Evolutionary conservation across 805 yeast genomes (phyloP).

Genomic region (Saccharomycopsis sp.): DNA sequence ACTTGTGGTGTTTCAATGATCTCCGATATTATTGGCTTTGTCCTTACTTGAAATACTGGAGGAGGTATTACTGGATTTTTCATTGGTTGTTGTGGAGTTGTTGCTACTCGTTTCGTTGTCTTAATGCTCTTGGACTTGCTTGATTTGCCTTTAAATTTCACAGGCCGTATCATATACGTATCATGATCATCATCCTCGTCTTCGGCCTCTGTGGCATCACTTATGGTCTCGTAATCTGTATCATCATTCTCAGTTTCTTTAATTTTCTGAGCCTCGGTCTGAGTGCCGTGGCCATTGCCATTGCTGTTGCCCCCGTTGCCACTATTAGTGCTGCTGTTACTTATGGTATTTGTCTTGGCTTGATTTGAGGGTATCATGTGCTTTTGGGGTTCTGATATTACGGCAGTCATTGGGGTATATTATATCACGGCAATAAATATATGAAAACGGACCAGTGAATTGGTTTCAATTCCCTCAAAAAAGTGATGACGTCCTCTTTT

Average conservation of each 20-base stretch:
- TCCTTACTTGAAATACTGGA: background rate
- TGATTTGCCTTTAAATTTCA: background rate
- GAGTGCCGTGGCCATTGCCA: background rate
- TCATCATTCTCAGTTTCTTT: background rate
- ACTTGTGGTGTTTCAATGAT: background rate
- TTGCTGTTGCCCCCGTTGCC: background rate
- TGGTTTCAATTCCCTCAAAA: background rate
- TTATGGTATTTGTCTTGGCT: background rate
- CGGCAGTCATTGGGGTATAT: background rate
- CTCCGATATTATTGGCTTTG: background rate
- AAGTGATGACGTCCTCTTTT: background rate
- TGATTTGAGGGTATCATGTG: background rate
- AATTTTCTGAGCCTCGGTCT: no score
- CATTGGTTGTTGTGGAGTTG: background rate
- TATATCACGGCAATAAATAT: background rate
- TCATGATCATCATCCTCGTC: background rate
- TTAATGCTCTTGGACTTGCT: background rate
- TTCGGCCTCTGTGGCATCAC: background rate
- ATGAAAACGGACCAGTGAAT: no score
- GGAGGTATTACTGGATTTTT: background rate
- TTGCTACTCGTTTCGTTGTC: background rate
- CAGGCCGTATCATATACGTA: background rate
- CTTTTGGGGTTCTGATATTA: background rate
- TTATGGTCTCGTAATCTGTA: slow-evolving; percentile 1
- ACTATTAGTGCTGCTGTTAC: background rate